Evolutionary conservation across 345 rosid species (phyloP).

Genomic region (Rubroshorea leprosula): DNA sequence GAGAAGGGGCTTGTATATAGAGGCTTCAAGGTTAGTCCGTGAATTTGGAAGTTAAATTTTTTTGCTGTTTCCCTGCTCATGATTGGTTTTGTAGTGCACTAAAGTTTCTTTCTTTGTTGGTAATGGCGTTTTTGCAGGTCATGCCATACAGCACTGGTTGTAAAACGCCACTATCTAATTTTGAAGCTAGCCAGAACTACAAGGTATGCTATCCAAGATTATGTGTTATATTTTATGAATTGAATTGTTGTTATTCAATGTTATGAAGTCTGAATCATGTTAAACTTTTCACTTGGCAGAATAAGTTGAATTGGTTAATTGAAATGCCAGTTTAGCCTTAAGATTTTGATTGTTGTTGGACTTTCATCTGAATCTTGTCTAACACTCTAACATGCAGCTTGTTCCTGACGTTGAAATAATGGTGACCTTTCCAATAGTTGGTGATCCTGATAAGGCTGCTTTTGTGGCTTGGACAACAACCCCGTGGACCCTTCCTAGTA

Average conservation of each 20-base stretch:
- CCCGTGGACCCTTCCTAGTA: constrained; percentile 98
- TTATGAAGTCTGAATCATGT: too few species aligned
- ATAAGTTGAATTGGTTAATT: too few species aligned
- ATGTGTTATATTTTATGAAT: too few species aligned
- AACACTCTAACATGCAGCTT: constrained; percentile 42
- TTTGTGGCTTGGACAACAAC: constrained; percentile 99
- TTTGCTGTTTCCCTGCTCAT: too few species aligned
- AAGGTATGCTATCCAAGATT: constrained; percentile 39
- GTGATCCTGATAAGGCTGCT: constrained; percentile 73
- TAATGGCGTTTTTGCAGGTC: constrained; percentile 46
- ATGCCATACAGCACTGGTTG: constrained; percentile 98
- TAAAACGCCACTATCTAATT: constrained; percentile 79
- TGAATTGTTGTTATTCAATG: too few species aligned
- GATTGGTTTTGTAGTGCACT: too few species aligned
- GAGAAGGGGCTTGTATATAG: constrained; percentile 72
- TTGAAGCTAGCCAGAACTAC: constrained; percentile 80
- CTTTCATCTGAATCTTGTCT: too few species aligned
- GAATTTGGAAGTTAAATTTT: too few species aligned
- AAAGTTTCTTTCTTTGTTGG: neutral
- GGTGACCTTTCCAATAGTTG: constrained; percentile 75
- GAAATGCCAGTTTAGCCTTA: too few species aligned
- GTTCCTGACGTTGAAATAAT: constrained; percentile 84
- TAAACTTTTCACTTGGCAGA: too few species aligned
- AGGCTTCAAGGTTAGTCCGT: constrained; percentile 78
- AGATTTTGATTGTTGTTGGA: too few species aligned